These are phyloP conservation scores for Mortierella hygrophila DNA, from an alignment of 192 early-diverging fungal genomes.

Conservation along the genomic window DNA sequence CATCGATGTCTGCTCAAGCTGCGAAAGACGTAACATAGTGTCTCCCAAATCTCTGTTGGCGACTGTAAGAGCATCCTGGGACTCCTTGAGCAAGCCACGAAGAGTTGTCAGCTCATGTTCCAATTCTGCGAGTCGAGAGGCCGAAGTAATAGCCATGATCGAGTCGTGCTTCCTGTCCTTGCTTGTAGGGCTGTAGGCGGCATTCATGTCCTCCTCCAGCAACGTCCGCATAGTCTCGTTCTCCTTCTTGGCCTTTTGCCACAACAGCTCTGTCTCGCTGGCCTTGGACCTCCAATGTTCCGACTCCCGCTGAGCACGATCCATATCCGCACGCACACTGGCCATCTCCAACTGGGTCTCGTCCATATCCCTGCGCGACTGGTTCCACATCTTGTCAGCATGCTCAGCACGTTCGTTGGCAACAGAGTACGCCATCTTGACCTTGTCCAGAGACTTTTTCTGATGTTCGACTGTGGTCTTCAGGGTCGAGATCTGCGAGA, in stretches of 20 bases:
- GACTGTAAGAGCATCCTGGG: slow-evolving; percentile 32
- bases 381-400: slow-evolving; percentile 54
- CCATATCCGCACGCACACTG: slow-evolving; percentile 47
- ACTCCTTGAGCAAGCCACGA: slow-evolving; percentile 37
- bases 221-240: slow-evolving; percentile 50
- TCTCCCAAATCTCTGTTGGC: slow-evolving; percentile 57
- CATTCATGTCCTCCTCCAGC: slow-evolving; percentile 60
- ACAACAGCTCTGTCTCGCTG: slow-evolving; percentile 55
- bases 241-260: slow-evolving; percentile 57
- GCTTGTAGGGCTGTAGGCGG: slow-evolving; percentile 10
- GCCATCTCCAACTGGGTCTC: slow-evolving; percentile 48
- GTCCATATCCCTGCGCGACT: slow-evolving; percentile 58
- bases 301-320: slow-evolving; percentile 51
- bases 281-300: slow-evolving; percentile 55
- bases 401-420: slow-evolving; percentile 59
- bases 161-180: slow-evolving; percentile 54
- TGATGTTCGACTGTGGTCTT: slow-evolving; percentile 61
- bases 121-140: slow-evolving; percentile 39
- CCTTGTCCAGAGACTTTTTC: slow-evolving; percentile 58
- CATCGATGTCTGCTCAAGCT: slow-evolving; percentile 62
- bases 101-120: slow-evolving; percentile 55
- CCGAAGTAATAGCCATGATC: slow-evolving; percentile 45
- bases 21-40: slow-evolving; percentile 57
- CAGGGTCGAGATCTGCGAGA: slow-evolving; percentile 35
- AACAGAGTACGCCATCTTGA: slow-evolving; percentile 48